Base-by-base conservation (phyloP, 2,329 filamentous ascomycete genomes). In the Cladosporium sp. region DNA sequence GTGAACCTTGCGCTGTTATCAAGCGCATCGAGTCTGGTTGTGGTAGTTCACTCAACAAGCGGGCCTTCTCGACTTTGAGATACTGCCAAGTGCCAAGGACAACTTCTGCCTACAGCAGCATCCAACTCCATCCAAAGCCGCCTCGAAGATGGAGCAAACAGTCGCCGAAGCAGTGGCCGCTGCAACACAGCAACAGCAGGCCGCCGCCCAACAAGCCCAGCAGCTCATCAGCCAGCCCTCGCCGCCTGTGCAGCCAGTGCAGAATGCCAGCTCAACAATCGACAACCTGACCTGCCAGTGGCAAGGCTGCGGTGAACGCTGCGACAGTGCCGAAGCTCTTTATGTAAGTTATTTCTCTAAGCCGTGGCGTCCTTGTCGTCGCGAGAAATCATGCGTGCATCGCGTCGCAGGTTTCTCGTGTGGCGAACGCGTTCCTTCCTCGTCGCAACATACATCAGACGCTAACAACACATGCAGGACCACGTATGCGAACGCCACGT, bases 401-500 rank as follows among this genome's bases (percentile, higher is more conserved):
- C n/a, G n/a, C 41, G 41, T 47, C n/a, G n/a, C 21, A 47, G n/a
- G 11, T 28, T 18, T 30, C 26, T 26, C 49, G 49, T 8, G 47
- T 28, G 49, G 21, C 49, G 12, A 52, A 28, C 49, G 49, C 49
- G 49, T 30, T 7, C 49, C 24, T 3, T 21, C 21, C 30, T 41
- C 55, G 55, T 47, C 57, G 14, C 34, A 21, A 59, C 2, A 7
- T 12, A n/a, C 8, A 12, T 21, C 26, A 57, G 24, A 41, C 38
- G 64, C 64, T 66, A 26, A 66, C 70, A 69, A 59, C 54, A 34
- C 49, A 24, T 41, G 49, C 74, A 98, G 93, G 94, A 98, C 75
- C 95, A 99, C 80, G 93, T 99, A 72, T 98, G 95, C 81, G 95
- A 98, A 79, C 92, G 93, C 76, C 95, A 99, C 84, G 93, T 99